These are phyloP conservation scores for Phaeotremella skinneri DNA, from an alignment of 768 basidiomycete species.

Conservation along the genomic window DNA sequence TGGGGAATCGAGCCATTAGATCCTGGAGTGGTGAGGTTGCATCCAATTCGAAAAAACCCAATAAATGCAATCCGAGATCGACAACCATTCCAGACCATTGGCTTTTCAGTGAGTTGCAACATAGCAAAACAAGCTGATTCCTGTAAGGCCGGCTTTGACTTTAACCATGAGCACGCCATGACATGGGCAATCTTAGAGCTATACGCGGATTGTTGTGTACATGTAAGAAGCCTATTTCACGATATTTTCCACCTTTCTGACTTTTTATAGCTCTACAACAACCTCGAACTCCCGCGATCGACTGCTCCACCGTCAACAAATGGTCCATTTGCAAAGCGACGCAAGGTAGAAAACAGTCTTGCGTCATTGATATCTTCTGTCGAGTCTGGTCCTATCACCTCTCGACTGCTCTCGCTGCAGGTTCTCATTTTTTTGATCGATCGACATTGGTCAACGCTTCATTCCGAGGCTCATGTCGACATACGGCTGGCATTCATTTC, in stretches of 20 bases:
- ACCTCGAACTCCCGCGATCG: neutral
- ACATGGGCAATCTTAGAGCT: conserved; percentile 53
- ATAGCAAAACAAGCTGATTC: neutral
- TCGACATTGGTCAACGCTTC: conserved; percentile 68
- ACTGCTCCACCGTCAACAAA: conserved; percentile 9
- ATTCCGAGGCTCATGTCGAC: conserved; percentile 60
- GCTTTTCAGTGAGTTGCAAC: conserved; percentile 8
- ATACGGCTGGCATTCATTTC: conserved; percentile 62
- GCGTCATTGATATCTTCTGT: conserved; percentile 11
- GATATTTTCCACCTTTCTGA: conserved; percentile 6
- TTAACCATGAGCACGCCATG: conserved; percentile 55
- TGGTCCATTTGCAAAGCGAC: conserved; percentile 31
- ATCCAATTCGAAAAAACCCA: conserved; percentile 42
- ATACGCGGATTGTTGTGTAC: conserved; percentile 25
- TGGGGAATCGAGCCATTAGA: conserved; percentile 67
- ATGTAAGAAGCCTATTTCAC: conserved; percentile 11
- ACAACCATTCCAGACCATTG: conserved; percentile 16
- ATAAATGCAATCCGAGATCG: neutral
- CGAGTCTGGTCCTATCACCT: conserved; percentile 5
- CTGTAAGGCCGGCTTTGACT: conserved; percentile 64
- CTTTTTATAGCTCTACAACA: conserved; percentile 7
- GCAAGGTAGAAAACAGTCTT: conserved; percentile 33
- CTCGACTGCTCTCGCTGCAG: conserved; percentile 61
- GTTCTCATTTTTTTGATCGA: conserved; percentile 80
- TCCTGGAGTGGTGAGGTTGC: conserved; percentile 65